These are phyloP conservation scores for Hemerocallis citrina DNA, from an alignment of 106 monocot genomes.

Conservation along the genomic window DNA sequence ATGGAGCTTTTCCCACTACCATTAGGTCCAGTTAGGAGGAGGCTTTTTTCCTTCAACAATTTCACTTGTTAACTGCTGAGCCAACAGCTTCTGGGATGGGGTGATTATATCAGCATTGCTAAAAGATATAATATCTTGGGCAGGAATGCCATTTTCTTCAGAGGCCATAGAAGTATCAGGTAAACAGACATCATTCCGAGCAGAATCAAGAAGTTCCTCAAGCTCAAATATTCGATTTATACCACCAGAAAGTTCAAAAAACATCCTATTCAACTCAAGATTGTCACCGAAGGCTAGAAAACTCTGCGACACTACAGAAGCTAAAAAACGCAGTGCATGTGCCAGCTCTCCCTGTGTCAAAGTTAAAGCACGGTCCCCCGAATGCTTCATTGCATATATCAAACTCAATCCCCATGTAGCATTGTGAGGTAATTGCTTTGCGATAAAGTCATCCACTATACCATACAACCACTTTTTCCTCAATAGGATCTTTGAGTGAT, in stretches of 20 bases:
- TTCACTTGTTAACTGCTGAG: slow-evolving; percentile 47
- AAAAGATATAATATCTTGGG: slow-evolving; percentile 52
- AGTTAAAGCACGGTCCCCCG: slow-evolving; percentile 79
- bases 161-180: slow-evolving; percentile 11
- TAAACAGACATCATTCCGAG: slow-evolving; percentile 52
- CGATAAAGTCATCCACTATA: slow-evolving; percentile 85
- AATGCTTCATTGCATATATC: slow-evolving; percentile 89
- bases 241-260: slow-evolving; percentile 89
- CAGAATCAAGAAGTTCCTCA: slow-evolving; percentile 83
- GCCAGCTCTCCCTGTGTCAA: slow-evolving; percentile 93
- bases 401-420: slow-evolving; percentile 99
- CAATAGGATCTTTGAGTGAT: slow-evolving; percentile 59
- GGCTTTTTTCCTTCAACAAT: slow-evolving; percentile 49
- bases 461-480: slow-evolving; percentile 92
- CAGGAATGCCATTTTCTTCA: slow-evolving; percentile 4
- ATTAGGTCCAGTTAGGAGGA: slow-evolving; percentile 87
- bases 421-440: slow-evolving; percentile 96
- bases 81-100: slow-evolving; percentile 66
- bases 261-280: slow-evolving; percentile 90
- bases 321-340: slow-evolving; percentile 91
- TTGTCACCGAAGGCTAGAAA: slow-evolving; percentile 99
- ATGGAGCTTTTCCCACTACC: slow-evolving; percentile 86
- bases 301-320: slow-evolving; percentile 96
- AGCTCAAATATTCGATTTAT: slow-evolving; percentile 93
- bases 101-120: slow-evolving; percentile 54